Percentiles rank a stretch among this genome's conserved stretches.
These are phyloP conservation scores for Lichenothelia convexa DNA, from an alignment of 495 filamentous ascomycete species.

Conservation along the genomic window DNA sequence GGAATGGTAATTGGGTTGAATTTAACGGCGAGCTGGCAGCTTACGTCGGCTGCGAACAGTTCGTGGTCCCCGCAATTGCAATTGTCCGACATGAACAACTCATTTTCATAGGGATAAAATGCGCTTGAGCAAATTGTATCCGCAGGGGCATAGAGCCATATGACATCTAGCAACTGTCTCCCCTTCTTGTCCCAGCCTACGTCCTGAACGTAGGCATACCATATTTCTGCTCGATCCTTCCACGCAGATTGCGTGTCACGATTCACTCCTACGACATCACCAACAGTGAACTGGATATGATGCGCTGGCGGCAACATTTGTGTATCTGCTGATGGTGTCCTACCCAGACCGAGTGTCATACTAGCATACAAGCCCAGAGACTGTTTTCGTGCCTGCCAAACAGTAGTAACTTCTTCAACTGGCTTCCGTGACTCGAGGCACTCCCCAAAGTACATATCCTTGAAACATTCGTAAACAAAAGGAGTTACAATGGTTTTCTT, in stretches of 20 bases:
- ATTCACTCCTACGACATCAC: slow-evolving; percentile 32
- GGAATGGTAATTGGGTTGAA: slow-evolving; percentile 27
- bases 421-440: slow-evolving; percentile 16
- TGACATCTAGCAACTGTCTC: slow-evolving; percentile 32
- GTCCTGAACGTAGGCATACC: slow-evolving; percentile 50
- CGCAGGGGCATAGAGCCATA: slow-evolving; percentile 52
- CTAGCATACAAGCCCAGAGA: slow-evolving; percentile 3
- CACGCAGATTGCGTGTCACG: slow-evolving; percentile 35
- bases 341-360: too few relatives aligned
- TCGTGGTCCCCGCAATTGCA: slow-evolving; percentile 41
- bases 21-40: slow-evolving; percentile 32
- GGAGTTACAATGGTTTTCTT: slow-evolving; percentile 46
- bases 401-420: neutral
- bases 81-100: slow-evolving; percentile 60
- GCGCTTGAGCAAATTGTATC: slow-evolving; percentile 47
- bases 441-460: slow-evolving; percentile 37
- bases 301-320: neutral
- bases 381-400: slow-evolving; percentile 3
- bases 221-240: slow-evolving; percentile 29
- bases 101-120: slow-evolving; percentile 47
- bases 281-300: slow-evolving; percentile 5
- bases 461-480: slow-evolving; percentile 44
- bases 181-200: slow-evolving; percentile 10
- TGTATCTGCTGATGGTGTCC: neutral
- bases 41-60: slow-evolving; percentile 26